Evolutionary conservation across 305 asterid species (phyloP).

Genomic region (Rubia tinctorum): DNA sequence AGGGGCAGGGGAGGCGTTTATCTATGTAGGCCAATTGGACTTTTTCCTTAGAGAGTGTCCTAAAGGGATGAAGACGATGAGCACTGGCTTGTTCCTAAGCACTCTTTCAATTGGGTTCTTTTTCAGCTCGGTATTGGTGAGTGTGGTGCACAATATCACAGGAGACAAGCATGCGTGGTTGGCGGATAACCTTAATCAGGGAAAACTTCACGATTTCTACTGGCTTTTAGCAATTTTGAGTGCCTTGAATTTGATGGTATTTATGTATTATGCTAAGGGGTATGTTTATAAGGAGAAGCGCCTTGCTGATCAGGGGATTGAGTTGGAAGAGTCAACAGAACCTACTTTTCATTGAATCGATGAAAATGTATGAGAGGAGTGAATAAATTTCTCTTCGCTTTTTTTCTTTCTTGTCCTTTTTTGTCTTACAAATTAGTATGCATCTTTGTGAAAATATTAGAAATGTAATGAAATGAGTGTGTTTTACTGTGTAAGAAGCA

Average conservation of each 20-base stretch:
- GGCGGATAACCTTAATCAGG: constrained; percentile 66
- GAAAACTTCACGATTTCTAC: constrained; percentile 63
- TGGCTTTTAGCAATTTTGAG: constrained; percentile 66
- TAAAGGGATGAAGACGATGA: constrained; percentile 80
- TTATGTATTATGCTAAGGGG: constrained; percentile 37
- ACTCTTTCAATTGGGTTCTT: constrained; percentile 75
- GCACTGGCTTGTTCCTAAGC: constrained; percentile 56
- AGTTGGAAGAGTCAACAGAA: constrained; percentile 43
- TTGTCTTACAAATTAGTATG: neutral
- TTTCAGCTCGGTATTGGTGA: constrained; percentile 59
- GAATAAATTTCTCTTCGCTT: neutral
- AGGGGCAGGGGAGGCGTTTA: constrained; percentile 87
- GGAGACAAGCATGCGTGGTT: constrained; percentile 47
- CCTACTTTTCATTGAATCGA: constrained; percentile 31
- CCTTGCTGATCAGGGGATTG: constrained; percentile 63
- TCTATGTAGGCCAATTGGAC: constrained; percentile 83
- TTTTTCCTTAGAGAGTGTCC: constrained; percentile 80
- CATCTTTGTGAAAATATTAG: neutral
- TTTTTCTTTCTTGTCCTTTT: neutral
- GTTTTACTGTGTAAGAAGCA: neutral
- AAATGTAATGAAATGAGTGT: neutral
- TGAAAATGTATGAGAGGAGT: neutral
- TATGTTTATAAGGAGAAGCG: constrained; percentile 84
- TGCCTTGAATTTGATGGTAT: constrained; percentile 47
- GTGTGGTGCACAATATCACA: constrained; percentile 51